These are phyloP conservation scores for Cyclotella cryptica DNA, from an alignment of 108 stramenopile species.

Conservation along the genomic window DNA sequence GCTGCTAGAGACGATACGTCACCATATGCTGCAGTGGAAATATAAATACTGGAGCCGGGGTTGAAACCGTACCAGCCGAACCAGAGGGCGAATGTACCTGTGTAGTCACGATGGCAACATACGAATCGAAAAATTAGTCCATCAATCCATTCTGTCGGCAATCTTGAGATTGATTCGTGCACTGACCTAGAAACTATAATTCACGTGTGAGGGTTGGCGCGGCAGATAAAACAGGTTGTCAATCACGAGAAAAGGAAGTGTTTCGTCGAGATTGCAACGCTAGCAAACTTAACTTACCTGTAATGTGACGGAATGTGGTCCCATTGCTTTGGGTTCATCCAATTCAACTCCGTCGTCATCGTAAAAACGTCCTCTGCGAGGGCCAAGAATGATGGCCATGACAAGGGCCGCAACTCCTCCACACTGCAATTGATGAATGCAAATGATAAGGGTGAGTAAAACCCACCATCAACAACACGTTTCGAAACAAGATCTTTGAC, in stretches of 20 bases:
- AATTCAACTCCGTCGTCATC: slow-evolving; percentile 71
- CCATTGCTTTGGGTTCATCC: slow-evolving; percentile 66
- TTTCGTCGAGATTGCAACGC: no score
- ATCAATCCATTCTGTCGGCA: neutral
- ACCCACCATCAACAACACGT: no score
- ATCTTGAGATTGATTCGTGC: neutral
- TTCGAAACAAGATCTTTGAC: no score
- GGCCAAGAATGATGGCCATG: slow-evolving; percentile 65
- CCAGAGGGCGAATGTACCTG: slow-evolving; percentile 93
- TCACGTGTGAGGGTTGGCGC: neutral
- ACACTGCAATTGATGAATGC: neutral
- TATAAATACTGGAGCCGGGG: slow-evolving; percentile 77
- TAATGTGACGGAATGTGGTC: slow-evolving; percentile 81
- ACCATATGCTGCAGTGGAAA: slow-evolving; percentile 32
- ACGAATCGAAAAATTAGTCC: neutral
- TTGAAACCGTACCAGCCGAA: slow-evolving; percentile 94
- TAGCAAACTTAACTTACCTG: no score
- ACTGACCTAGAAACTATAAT: slow-evolving; percentile 23
- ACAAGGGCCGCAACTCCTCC: slow-evolving; percentile 65
- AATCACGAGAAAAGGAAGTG: neutral
- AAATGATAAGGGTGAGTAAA: no score
- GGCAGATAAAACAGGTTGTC: neutral
- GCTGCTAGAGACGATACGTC: slow-evolving; percentile 75
- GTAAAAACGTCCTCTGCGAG: slow-evolving; percentile 83
- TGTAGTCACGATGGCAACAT: slow-evolving; percentile 28